Conservation (phyloP, 2,329 filamentous ascomycete genomes). For the Geosmithia morbida region DNA sequence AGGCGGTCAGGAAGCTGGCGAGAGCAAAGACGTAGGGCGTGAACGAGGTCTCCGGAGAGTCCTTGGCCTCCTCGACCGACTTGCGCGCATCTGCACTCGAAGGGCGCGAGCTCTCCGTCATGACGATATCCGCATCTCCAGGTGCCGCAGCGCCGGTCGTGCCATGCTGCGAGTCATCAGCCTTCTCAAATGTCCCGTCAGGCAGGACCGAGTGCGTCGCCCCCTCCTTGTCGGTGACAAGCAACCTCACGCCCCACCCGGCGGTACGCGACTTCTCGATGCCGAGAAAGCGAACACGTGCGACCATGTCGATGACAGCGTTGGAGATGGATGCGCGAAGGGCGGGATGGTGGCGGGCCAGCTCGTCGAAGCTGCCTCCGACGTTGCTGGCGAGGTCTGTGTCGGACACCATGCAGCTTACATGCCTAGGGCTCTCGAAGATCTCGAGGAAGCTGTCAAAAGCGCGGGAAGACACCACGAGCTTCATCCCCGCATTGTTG, state of each 20-base stretch:
- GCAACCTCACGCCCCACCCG: constrained; percentile 68
- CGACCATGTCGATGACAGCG: constrained; percentile 80
- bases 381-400: constrained; percentile 54
- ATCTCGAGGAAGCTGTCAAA: constrained; percentile 85
- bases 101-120: constrained; percentile 36
- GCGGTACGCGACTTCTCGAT: constrained; percentile 51
- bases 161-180: constrained; percentile 4
- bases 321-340: constrained; percentile 69
- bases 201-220: constrained; percentile 38
- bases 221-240: constrained; percentile 43
- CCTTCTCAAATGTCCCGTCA: constrained; percentile 22
- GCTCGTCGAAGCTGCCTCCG: constrained; percentile 80
- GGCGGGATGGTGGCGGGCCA: constrained; percentile 82
- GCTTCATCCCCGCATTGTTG: constrained; percentile 72
- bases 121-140: constrained; percentile 43
- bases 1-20: constrained; percentile 59
- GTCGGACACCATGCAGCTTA: constrained; percentile 70
- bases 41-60: constrained; percentile 22
- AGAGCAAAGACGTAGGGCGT: constrained; percentile 62
- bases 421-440: constrained; percentile 85
- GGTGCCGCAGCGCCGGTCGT: constrained; percentile 15
- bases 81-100: constrained; percentile 3
- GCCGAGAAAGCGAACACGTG: constrained; percentile 62
- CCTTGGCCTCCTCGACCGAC: constrained; percentile 5
- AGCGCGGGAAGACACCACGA: constrained; percentile 72